Conservation (phyloP, 306 rosid genomes). For the Trifolium repens region DNA sequence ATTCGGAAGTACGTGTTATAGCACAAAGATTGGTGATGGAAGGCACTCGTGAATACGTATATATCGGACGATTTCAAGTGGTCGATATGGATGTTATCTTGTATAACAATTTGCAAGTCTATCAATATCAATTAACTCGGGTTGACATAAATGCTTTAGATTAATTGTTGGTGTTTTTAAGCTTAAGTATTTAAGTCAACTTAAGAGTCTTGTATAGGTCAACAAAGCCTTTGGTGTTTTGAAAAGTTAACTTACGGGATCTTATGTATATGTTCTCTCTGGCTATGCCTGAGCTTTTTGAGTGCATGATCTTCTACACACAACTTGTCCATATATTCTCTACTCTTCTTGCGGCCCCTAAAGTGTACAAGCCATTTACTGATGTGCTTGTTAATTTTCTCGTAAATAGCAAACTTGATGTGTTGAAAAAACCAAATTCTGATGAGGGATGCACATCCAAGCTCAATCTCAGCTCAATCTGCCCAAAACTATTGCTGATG, state of each 20-base stretch:
- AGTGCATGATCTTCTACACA: conserved; percentile 89
- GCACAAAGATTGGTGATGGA: too few species aligned
- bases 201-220: conserved; percentile 59
- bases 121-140: too few species aligned
- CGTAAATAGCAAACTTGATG: conserved; percentile 87
- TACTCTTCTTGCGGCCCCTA: conserved; percentile 77
- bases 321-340: conserved; percentile 96
- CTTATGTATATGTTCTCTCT: conserved; percentile 99
- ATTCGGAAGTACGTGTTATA: too few species aligned
- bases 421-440: conserved; percentile 82
- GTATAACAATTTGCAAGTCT: too few species aligned
- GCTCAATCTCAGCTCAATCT: conserved; percentile 82
- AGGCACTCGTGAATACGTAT: too few species aligned
- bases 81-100: too few species aligned
- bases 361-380: conserved; percentile 88
- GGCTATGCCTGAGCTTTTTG: conserved; percentile 98
- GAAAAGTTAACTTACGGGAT: conserved; percentile 76
- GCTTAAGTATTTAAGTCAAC: conserved; percentile 41
- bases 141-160: neutral
- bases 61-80: too few species aligned
- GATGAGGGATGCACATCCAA: too few species aligned
- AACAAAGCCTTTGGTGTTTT: conserved; percentile 95
- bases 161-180: conserved; percentile 32
- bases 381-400: conserved; percentile 95
- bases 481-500: conserved; percentile 81